phyloP scores from a whole-genome alignment of 352 stramenopile genomes.

The Globisporangium camurandrum region DNA sequence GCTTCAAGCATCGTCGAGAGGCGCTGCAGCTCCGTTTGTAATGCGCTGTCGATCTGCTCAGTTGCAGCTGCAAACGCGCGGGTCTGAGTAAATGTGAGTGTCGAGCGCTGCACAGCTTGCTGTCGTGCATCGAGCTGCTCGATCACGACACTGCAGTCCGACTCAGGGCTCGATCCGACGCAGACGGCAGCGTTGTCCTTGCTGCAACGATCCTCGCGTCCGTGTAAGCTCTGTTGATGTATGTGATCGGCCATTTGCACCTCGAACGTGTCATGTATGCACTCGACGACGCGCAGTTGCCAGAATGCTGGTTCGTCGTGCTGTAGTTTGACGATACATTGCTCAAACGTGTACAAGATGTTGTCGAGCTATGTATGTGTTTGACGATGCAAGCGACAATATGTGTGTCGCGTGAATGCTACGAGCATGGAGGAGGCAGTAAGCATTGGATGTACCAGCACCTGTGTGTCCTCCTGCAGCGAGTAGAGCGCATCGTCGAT shows the following conservation, averaged over 20 bases:
- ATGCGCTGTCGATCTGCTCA: constrained; percentile 5
- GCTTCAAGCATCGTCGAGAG: constrained; percentile 3
- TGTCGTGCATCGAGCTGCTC: not conserved
- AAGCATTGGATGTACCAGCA: constrained; percentile 6
- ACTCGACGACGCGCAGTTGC: constrained; percentile 38
- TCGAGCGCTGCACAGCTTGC: not conserved
- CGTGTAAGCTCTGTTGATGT: not conserved
- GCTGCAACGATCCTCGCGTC: too few species aligned
- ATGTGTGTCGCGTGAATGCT: too few species aligned
- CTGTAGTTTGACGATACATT: constrained; percentile 20
- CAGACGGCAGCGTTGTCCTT: too few species aligned
- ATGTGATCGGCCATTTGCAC: constrained; percentile 3
- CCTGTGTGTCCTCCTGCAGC: constrained; percentile 25
- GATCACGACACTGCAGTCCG: not conserved
- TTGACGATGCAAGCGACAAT: too few species aligned
- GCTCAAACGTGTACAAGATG: constrained; percentile 24
- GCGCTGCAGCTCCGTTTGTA: constrained; percentile 5
- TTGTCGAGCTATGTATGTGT: constrained; percentile 23
- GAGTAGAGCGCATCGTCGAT: constrained; percentile 26
- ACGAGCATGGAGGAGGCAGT: too few species aligned
- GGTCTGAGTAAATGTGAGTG: not conserved
- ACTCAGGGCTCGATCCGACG: too few species aligned
- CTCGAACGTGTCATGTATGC: constrained; percentile 21
- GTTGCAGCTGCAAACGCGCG: not conserved
- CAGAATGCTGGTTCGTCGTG: constrained; percentile 41